Base-by-base conservation (phyloP, 306 rosid genomes). In the Alnus rubra region DNA sequence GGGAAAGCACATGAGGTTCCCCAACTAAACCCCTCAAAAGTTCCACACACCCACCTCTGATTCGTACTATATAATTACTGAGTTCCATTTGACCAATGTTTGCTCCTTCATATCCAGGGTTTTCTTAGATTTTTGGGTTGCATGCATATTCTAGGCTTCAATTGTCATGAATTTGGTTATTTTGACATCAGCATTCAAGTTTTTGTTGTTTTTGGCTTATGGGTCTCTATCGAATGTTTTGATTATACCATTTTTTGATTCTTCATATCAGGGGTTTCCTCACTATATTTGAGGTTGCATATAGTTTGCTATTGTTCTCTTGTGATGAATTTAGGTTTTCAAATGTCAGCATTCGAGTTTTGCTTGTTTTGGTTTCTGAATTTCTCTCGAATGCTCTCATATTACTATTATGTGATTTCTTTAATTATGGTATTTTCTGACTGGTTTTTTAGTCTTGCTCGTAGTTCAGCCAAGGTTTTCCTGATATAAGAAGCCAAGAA, bases 81-180 rank as follows among this genome's bases (percentile, higher is more conserved):
- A 67, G 4, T 67, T 67, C 51, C 47, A 18, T 67, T 39, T 18
- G 50, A 67, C 72, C 51, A 16, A 16, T 9, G 64, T 42, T 18
- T 67, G 51, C 49, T 67, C 30, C 50, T 16, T 42, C 72, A 67
- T 67, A 42, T 42, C 50, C 72, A 39, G 10, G 72, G 50, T 2
- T 67, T 67, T 67, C 50, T 67, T 67, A 18, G 49, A 42, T 37
- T 39, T 62, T 67, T 67, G 50, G 51, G 72, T 67, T 67, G 72
- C 72, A 67, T 44, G 31, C 16, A 18, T 67, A 14, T 67, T 67
- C 50, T 67, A 42, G 49, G 51, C 31, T 42, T 67, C 31, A 67
- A 67, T 67, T 67, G 6, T 39, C 50, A 16, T 39, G 31, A 39
- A 67, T 14, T 64, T 64, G 70, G 5, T 64, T 64, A 5, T 7